These are phyloP conservation scores for Ajuga chamaepitys DNA, from an alignment of 257 asterid species.

Conservation along the genomic window DNA sequence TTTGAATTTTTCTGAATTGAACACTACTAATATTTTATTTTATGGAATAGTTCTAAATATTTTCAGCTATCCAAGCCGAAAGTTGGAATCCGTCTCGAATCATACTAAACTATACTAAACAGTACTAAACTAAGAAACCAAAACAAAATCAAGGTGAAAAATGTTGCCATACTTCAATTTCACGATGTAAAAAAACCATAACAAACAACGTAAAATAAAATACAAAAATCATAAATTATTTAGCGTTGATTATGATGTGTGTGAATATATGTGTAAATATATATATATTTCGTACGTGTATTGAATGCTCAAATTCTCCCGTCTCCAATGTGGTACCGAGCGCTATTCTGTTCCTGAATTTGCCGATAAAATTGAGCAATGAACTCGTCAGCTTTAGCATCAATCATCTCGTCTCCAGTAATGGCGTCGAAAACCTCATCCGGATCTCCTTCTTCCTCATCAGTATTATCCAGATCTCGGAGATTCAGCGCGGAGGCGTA, in stretches of 20 bases:
- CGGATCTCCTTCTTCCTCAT: constrained; percentile 39
- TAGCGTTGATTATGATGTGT: no score
- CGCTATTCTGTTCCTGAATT: constrained; percentile 30
- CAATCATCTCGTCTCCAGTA: constrained; percentile 54
- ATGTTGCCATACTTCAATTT: no score
- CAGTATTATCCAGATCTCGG: constrained; percentile 26
- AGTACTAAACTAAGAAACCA: no score
- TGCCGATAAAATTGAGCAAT: constrained; percentile 58
- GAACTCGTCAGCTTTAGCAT: constrained; percentile 56
- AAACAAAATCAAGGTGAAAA: no score
- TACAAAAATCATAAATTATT: no score
- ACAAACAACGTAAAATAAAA: neutral
- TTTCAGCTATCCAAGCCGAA: no score
- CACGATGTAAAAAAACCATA: neutral
- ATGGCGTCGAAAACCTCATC: constrained; percentile 56
- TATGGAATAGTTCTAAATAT: no score
- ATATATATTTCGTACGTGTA: neutral
- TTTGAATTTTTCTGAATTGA: no score
- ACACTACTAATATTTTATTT: no score
- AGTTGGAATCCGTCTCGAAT: no score
- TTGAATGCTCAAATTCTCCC: constrained; percentile 9
- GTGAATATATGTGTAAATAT: neutral
- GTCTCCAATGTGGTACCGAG: neutral
- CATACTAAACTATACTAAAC: no score
- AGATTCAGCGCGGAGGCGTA: constrained; percentile 49